Conservation (phyloP, 129 eudicot genomes). For the Chrysanthemum lavandulifolium region DNA sequence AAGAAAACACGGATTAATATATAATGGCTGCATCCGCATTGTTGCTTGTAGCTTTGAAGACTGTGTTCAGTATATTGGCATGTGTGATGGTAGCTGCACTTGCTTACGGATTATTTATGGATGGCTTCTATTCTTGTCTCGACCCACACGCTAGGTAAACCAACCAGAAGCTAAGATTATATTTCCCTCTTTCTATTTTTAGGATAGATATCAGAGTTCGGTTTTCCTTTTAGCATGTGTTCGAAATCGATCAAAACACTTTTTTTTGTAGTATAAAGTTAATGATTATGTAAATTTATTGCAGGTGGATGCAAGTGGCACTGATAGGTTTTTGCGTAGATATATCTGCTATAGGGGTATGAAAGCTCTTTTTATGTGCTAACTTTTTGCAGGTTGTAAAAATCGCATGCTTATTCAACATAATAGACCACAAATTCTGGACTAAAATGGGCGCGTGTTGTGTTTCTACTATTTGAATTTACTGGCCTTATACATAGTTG, state of each 20-base stretch:
- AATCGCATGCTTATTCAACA: not conserved
- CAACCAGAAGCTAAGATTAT: not conserved
- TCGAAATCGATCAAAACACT: no score
- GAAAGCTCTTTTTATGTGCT: not conserved
- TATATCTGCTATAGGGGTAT: not conserved
- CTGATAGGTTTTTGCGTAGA: not conserved
- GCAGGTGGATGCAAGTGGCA: slow-evolving; percentile 8
- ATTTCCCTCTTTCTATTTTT: not conserved
- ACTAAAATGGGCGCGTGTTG: not conserved
- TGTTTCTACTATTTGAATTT: not conserved
- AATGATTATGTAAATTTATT: not conserved
- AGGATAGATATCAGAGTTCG: not conserved
- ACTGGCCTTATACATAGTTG: not conserved
- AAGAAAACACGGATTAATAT: no score
- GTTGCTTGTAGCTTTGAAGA: not conserved
- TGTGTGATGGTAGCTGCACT: not conserved
- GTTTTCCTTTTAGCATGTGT: not conserved
- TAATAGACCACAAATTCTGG: no score
- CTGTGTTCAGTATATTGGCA: not conserved
- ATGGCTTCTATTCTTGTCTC: slow-evolving; percentile 12
- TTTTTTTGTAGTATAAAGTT: no score
- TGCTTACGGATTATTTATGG: not conserved
- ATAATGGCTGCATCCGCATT: slow-evolving; percentile 1
- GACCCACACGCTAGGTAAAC: slow-evolving; percentile 14
- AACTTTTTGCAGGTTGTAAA: not conserved